phyloP scores from a whole-genome alignment of 495 filamentous ascomycete species.

The Aspergillus asperescens region DNA sequence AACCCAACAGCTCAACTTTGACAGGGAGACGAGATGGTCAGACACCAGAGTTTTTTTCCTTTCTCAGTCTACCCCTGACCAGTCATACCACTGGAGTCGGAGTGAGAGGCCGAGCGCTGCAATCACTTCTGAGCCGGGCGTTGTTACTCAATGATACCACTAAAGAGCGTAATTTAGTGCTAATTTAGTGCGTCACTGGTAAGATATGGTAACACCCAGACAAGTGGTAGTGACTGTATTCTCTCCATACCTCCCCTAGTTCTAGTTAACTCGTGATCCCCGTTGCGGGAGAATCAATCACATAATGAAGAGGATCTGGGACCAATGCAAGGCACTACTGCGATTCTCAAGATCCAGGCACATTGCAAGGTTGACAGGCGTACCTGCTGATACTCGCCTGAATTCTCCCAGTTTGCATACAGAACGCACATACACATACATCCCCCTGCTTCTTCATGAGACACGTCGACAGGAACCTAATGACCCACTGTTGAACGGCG shows the following conservation, averaged over 20 bases:
- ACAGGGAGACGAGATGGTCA: no score
- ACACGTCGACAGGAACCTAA: neutral
- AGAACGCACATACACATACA: neutral
- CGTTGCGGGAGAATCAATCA: no score
- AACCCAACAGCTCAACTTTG: no score
- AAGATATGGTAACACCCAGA: neutral
- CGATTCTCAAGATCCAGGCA: neutral
- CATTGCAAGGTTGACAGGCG: neutral
- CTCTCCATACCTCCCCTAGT: no score
- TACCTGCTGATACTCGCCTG: neutral
- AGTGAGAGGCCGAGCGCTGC: no score
- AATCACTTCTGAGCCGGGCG: no score
- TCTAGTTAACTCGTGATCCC: no score
- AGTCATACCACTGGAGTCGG: neutral
- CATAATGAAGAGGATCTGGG: no score
- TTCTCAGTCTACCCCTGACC: neutral
- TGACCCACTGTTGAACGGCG: neutral
- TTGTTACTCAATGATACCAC: neutral
- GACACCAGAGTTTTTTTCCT: neutral
- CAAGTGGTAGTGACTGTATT: no score
- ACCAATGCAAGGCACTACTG: no score
- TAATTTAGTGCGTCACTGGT: neutral
- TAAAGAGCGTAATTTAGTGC: neutral
- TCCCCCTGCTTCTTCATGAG: slow-evolving; percentile 1
- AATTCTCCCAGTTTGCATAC: neutral